Evolutionary conservation across 2,329 filamentous ascomycete species (phyloP).

Genomic region (Aspergillus terreus): DNA sequence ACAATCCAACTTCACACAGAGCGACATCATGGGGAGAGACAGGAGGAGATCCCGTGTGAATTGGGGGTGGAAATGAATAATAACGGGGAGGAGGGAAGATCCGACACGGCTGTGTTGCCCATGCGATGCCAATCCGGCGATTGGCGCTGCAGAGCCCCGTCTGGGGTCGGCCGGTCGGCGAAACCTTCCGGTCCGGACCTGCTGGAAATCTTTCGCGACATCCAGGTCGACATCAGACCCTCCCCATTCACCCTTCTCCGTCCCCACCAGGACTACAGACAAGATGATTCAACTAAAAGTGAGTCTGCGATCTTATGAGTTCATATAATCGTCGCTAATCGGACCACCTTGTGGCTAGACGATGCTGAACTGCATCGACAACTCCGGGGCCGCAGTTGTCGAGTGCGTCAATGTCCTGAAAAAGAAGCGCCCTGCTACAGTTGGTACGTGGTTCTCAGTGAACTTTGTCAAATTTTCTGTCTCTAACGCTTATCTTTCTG

Average conservation of each 20-base stretch:
- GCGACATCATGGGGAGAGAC: not conserved
- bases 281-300: slow-evolving; percentile 91
- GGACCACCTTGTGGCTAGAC: slow-evolving; percentile 53
- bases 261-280: slow-evolving; percentile 33
- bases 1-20: not conserved
- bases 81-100: slow-evolving; percentile 1
- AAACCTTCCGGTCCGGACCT: slow-evolving; percentile 18
- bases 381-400: slow-evolving; percentile 94
- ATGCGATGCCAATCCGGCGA: not conserved
- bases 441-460: slow-evolving; percentile 59
- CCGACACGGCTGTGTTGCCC: slow-evolving; percentile 9
- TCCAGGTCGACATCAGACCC: not conserved
- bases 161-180: slow-evolving; percentile 22
- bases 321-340: not conserved
- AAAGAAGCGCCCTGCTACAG: slow-evolving; percentile 78
- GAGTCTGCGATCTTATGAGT: not conserved
- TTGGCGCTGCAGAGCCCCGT: slow-evolving; percentile 2
- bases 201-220: slow-evolving; percentile 18
- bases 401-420: slow-evolving; percentile 92
- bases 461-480: no score
- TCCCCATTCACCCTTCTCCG: not conserved
- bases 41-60: slow-evolving; percentile 12
- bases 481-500: no score
- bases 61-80: not conserved
- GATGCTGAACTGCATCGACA: slow-evolving; percentile 99